Evolutionary conservation across 805 yeast species (phyloP).

Genomic region (Teunomyces cretensis): DNA sequence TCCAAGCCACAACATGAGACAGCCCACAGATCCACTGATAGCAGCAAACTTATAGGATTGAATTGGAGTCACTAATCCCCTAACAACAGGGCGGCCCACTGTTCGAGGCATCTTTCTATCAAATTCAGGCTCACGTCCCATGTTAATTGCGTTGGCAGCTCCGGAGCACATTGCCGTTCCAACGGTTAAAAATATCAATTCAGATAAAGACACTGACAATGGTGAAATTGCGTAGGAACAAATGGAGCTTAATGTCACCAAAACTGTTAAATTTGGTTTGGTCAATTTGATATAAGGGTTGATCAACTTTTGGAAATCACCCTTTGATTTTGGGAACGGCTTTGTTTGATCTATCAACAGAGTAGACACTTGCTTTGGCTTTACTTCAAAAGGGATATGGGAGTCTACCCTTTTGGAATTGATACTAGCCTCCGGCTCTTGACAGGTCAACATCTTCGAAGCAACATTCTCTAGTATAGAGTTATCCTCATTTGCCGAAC

Average conservation of each 20-base stretch:
- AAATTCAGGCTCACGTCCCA: constrained; percentile 93
- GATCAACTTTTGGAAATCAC: constrained; percentile 36
- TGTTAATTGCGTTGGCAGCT: constrained; percentile 94
- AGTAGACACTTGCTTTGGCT: constrained; percentile 29
- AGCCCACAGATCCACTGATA: constrained; percentile 68
- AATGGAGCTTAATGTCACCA: constrained; percentile 88
- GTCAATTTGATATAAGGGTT: constrained; percentile 77
- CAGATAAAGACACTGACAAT: constrained; percentile 66
- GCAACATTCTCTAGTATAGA: constrained; percentile 40
- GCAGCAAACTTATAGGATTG: constrained; percentile 86
- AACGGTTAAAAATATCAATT: constrained; percentile 67
- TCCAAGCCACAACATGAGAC: constrained; percentile 66
- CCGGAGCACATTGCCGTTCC: constrained; percentile 91
- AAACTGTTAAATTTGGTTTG: constrained; percentile 82
- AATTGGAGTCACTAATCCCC: constrained; percentile 69
- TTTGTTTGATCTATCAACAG: neutral
- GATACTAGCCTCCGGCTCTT: constrained; percentile 30
- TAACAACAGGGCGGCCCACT: constrained; percentile 82
- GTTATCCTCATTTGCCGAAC: constrained; percentile 2
- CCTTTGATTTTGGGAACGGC: constrained; percentile 8
- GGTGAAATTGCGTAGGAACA: constrained; percentile 95
- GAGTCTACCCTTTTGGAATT: constrained; percentile 15
- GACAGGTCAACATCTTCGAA: constrained; percentile 45
- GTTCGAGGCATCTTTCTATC: constrained; percentile 89
- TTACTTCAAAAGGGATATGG: constrained; percentile 59